phyloP scores from a whole-genome alignment of 2,329 filamentous ascomycete species.

The Malbranchea zuffiana region DNA sequence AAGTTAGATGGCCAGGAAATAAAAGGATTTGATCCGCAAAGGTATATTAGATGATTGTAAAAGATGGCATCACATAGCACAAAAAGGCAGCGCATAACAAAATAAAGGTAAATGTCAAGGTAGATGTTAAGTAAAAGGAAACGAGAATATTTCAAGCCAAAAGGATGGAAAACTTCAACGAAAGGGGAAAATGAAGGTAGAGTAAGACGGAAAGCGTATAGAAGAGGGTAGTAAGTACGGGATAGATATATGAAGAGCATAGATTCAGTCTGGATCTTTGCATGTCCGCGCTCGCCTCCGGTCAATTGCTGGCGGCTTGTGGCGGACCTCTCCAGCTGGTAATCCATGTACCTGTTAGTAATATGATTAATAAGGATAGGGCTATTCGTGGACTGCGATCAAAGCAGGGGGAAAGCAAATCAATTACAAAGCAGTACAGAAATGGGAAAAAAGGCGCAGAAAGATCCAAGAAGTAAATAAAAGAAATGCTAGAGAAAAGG shows the following conservation, averaged over 20 bases:
- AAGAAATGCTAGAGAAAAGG: constrained; percentile 5
- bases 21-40: too few relatives aligned
- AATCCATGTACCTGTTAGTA: too few relatives aligned
- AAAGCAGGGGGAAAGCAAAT: constrained; percentile 10
- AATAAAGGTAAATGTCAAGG: neutral
- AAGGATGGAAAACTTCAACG: constrained; percentile 2
- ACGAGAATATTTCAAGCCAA: neutral
- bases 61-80: constrained; percentile 7
- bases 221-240: neutral
- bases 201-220: neutral
- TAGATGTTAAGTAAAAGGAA: neutral
- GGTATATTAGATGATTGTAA: too few relatives aligned
- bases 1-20: too few relatives aligned
- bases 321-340: too few relatives aligned
- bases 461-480: constrained; percentile 7
- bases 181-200: constrained; percentile 6
- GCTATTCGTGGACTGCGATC: too few relatives aligned
- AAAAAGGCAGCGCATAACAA: neutral
- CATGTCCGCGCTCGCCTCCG: too few relatives aligned
- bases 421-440: constrained; percentile 13
- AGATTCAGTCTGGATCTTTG: too few relatives aligned
- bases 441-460: constrained; percentile 9
- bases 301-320: too few relatives aligned
- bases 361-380: too few relatives aligned
- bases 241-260: too few relatives aligned